Percentiles rank a stretch among this genome's conserved stretches.
Conservation (phyloP, 1,284 basidiomycete genomes). For the Ceratobasidium sp. region DNA sequence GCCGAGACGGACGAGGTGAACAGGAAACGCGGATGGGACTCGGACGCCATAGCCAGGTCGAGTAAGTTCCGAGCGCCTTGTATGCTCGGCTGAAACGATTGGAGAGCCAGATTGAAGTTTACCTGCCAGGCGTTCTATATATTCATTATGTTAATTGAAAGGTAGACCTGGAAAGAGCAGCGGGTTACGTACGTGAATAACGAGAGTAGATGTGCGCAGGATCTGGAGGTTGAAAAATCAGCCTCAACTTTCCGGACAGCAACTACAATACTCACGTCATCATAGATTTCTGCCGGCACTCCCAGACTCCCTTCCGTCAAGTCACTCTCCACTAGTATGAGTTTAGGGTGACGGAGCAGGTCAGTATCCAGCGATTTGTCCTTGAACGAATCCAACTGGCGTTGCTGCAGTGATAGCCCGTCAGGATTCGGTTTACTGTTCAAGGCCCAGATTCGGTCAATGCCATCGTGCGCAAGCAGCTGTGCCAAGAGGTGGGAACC, state of each 20-base stretch:
- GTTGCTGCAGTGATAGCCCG: constrained; percentile 5
- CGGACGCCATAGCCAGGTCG: constrained; percentile 42
- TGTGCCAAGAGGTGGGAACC: constrained; percentile 54
- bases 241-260: no score
- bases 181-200: constrained; percentile 54
- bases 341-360: constrained; percentile 40
- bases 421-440: constrained; percentile 16
- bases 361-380: constrained; percentile 34
- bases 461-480: constrained; percentile 48
- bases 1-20: constrained; percentile 45
- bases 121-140: constrained; percentile 57
- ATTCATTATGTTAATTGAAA: constrained; percentile 27
- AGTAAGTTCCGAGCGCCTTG: constrained; percentile 42
- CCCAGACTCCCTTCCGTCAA: constrained; percentile 51
- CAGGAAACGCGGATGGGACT: constrained; percentile 37
- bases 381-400: constrained; percentile 40
- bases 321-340: constrained; percentile 52
- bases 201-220: constrained; percentile 54
- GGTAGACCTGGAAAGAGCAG: background rate
- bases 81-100: constrained; percentile 47
- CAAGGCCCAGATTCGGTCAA: constrained; percentile 44
- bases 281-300: constrained; percentile 50
- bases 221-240: background rate
- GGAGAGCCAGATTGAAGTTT: constrained; percentile 47
- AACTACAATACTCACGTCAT: constrained; percentile 52